Base-by-base conservation (phyloP, 495 filamentous ascomycete genomes). In the Neurospora sp. region DNA sequence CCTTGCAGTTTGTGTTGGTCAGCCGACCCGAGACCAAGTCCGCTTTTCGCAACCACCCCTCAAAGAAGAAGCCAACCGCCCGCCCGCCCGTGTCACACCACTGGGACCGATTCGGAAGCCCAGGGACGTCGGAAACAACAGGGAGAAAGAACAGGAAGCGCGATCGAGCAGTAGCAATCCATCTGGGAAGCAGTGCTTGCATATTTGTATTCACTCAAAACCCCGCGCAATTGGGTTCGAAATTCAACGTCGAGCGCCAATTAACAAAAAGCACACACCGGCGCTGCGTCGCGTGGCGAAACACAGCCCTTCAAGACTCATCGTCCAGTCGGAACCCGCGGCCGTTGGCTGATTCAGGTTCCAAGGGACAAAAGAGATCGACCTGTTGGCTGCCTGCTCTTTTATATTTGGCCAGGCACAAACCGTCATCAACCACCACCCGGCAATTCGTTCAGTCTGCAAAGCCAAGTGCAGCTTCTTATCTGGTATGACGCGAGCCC, bases 401-500 rank as follows among this genome's bases (percentile, higher is more conserved):
- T 65, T 65, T 65, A 65, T 65, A 71, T 45, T 40, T 73, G n/a
- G 45, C 39, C 44, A 38, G 59, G 44, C 22, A 74, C 38, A 42
- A 71, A 74, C 39, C 75, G 31, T 31, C 45, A 22, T n/a, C 37
- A n/a, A 37, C 70, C 37, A 14, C 45, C 18, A 7, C 71, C 45
- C 37, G 71, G 35, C 47, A 20, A 61, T 61, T 31, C 47, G n/a
- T 40, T 69, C 44, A 73, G 76, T 35, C 53, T 61, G 53, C 53
- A 61, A 61, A 61, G 22, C 53, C 53, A 61, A 61, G 27, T 61
- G 53, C 53, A 74, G 71, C 71, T 72, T 70, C 74, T 77, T 77
- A 75, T 78, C 77, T 79, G 75, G 78, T 78, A 80, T 79, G 76
- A 79, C 75, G 77, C 78, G 74, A 73, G 75, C 71, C 73, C 73